Evolutionary conservation across 176 grass and related monocot genomes (phyloP).

Genomic region (Oryza meridionalis): DNA sequence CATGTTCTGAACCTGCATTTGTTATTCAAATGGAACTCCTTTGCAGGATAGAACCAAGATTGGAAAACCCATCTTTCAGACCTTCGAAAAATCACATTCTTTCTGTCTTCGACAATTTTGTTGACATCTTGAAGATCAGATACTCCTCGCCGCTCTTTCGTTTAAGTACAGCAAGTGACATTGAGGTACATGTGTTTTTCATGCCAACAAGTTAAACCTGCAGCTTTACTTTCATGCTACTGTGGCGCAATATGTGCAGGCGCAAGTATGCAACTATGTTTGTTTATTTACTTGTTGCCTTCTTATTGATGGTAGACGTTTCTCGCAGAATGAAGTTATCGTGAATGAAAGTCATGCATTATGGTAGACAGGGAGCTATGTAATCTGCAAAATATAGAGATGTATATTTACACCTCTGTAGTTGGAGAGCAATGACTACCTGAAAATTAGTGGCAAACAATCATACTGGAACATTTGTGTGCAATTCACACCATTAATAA

Average conservation of each 20-base stretch:
- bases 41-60: constrained; percentile 82
- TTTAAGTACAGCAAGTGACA: constrained; percentile 52
- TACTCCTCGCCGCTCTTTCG: constrained; percentile 87
- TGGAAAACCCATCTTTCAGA: constrained; percentile 76
- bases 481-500: background rate
- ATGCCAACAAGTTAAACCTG: constrained; percentile 16
- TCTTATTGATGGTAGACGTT: background rate
- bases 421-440: background rate
- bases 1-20: background rate
- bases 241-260: background rate
- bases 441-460: constrained; percentile 12
- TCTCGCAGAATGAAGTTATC: background rate
- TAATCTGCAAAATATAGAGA: background rate
- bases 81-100: constrained; percentile 76
- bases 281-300: background rate
- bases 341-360: background rate
- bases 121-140: constrained; percentile 77
- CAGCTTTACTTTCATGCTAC: background rate
- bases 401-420: background rate
- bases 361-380: background rate
- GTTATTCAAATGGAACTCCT: constrained; percentile 12
- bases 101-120: constrained; percentile 61
- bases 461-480: background rate
- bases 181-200: constrained; percentile 60
- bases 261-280: background rate